Evolutionary conservation across 2,329 filamentous ascomycete genomes (phyloP).

Genomic region (Alternaria arborescens): DNA sequence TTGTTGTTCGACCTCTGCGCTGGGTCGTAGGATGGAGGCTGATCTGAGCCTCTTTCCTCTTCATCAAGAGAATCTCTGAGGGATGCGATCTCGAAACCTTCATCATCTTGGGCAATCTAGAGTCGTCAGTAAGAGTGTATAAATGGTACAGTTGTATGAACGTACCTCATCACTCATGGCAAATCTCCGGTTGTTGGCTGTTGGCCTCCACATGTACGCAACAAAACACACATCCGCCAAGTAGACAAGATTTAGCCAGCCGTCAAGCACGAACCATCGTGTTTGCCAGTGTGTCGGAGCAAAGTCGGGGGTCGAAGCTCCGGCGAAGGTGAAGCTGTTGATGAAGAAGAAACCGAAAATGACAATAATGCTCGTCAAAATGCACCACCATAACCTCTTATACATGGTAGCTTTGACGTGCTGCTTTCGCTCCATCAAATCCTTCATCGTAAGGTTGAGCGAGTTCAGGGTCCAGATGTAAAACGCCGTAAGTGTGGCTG

Average conservation of each 20-base stretch:
- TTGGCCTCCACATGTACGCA: conserved; percentile 95
- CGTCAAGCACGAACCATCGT: conserved; percentile 95
- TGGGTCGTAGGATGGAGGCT: conserved; percentile 53
- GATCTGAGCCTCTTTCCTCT: conserved; percentile 59
- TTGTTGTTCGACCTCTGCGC: conserved; percentile 39
- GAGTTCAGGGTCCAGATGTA: conserved; percentile 99
- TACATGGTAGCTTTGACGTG: conserved; percentile 95
- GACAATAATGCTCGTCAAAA: conserved; percentile 87
- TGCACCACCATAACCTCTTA: conserved; percentile 98
- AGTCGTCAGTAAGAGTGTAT: conserved; percentile 40
- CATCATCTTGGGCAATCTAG: conserved; percentile 93
- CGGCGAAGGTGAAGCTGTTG: conserved; percentile 95
- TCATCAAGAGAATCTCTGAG: conserved; percentile 79
- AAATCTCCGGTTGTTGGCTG: conserved; percentile 94
- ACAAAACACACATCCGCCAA: conserved; percentile 92
- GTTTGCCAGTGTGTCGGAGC: conserved; percentile 98
- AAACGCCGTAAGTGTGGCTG: conserved; percentile 91
- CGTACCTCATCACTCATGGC: conserved; percentile 95
- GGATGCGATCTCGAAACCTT: conserved; percentile 95
- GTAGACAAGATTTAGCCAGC: conserved; percentile 97
- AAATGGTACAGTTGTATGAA: neutral
- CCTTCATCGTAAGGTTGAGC: conserved; percentile 92
- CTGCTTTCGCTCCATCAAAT: conserved; percentile 93
- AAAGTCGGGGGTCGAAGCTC: conserved; percentile 83
- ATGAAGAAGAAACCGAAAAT: conserved; percentile 99